phyloP scores from a whole-genome alignment of 305 asterid species.

The Fraxinus albicans region DNA sequence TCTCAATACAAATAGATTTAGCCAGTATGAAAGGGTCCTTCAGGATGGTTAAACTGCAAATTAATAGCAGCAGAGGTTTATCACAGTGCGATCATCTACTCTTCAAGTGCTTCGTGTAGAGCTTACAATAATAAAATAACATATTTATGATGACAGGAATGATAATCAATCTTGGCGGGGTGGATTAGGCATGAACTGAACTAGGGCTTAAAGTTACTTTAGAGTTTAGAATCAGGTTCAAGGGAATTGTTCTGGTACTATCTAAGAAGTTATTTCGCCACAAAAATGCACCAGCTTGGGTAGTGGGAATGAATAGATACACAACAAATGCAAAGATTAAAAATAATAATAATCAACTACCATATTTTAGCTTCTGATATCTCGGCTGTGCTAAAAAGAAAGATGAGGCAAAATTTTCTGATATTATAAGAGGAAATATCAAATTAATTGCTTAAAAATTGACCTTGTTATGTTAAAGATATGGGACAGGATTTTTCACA shows the following conservation, averaged over 20 bases:
- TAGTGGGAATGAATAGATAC: background rate
- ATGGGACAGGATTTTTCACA: background rate
- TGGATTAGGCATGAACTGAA: background rate
- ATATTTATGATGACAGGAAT: background rate
- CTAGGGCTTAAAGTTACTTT: background rate
- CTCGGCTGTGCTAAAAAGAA: background rate
- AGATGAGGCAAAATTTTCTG: background rate
- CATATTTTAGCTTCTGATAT: background rate
- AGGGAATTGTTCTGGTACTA: background rate
- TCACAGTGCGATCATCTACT: background rate
- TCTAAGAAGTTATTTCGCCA: background rate
- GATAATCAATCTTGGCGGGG: background rate
- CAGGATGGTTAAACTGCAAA: background rate
- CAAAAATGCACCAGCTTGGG: background rate
- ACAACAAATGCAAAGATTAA: background rate
- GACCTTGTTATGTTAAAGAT: background rate
- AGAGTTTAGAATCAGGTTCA: background rate
- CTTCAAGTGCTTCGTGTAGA: background rate
- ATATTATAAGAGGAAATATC: background rate
- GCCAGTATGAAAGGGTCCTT: background rate
- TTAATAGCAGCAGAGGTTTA: slow-evolving; percentile 2
- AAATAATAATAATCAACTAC: background rate
- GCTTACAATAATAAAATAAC: background rate
- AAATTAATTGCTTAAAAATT: background rate
- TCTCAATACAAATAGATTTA: background rate